Evolutionary conservation across 2,329 filamentous ascomycete genomes (phyloP).

Genomic region (Pseudocercospora fuligena): DNA sequence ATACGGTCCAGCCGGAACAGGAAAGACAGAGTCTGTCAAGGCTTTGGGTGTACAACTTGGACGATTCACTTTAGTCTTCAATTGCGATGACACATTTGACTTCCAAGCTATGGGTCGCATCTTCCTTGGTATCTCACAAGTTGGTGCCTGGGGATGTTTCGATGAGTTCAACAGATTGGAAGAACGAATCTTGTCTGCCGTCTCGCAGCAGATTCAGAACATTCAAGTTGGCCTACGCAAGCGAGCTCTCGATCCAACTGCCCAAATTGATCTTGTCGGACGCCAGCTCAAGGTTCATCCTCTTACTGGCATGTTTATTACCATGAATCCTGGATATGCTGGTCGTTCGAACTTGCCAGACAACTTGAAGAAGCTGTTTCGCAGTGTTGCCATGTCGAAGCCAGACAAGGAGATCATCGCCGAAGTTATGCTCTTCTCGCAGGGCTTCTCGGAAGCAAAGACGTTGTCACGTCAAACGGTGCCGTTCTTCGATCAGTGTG

Average conservation of each 20-base stretch:
- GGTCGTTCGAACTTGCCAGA: conserved; percentile 97
- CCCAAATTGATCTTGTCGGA: conserved; percentile 92
- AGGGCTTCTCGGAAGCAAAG: conserved; percentile 97
- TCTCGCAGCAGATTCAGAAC: conserved; percentile 99
- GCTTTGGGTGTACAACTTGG: conserved; percentile 94
- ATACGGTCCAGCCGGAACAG: conserved; percentile 95
- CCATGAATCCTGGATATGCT: conserved; percentile 99
- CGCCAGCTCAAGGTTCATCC: conserved; percentile 86
- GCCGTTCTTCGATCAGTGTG: conserved; percentile 95
- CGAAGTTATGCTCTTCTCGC: conserved; percentile 99
- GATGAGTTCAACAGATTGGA: conserved; percentile 99
- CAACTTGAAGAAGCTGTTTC: conserved; percentile 99
- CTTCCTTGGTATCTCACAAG: conserved; percentile 98
- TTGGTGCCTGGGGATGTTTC: conserved; percentile 99
- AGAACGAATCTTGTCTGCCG: conserved; percentile 94
- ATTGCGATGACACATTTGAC: conserved; percentile 99
- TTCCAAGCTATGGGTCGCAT: conserved; percentile 99
- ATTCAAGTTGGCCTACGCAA: conserved; percentile 95
- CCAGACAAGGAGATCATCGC: conserved; percentile 99
- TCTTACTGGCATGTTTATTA: conserved; percentile 99
- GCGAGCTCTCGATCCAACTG: conserved; percentile 76
- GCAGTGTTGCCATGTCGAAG: conserved; percentile 99
- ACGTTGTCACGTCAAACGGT: conserved; percentile 92
- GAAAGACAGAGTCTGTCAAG: conserved; percentile 99
- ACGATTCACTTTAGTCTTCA: conserved; percentile 97